Percentiles rank a stretch among this genome's conserved stretches.
Evolutionary conservation across 2,329 filamentous ascomycete species (phyloP).

Genomic region (Exophiala sideris): DNA sequence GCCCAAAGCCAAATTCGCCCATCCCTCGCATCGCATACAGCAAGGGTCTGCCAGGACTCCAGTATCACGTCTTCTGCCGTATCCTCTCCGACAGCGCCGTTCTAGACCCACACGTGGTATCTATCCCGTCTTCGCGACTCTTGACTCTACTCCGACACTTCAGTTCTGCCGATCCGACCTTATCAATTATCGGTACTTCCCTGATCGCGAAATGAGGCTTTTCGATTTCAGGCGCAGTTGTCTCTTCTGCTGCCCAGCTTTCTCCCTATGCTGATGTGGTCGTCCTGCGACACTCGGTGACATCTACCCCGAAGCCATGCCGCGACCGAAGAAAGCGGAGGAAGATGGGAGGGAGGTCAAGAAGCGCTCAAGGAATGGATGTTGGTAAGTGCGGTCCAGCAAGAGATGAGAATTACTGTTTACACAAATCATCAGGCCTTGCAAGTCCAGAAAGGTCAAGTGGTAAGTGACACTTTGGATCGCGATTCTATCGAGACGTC

Average conservation of each 20-base stretch:
- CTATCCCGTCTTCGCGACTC: conserved; percentile 1
- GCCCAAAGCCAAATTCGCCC: no score
- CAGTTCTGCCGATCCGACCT: not conserved
- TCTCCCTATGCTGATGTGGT: conserved; percentile 15
- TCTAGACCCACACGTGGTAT: not conserved
- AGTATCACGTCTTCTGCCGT: conserved; percentile 1
- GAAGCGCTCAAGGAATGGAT: conserved; percentile 64
- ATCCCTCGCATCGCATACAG: not conserved
- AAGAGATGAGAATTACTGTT: conserved; percentile 11
- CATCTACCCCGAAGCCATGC: conserved; percentile 46
- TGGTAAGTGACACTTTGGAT: conserved; percentile 48
- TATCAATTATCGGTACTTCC: conserved; percentile 1
- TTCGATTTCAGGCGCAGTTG: not conserved
- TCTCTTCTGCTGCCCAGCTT: not conserved
- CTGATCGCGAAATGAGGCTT: not conserved
- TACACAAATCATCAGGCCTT: conserved; percentile 56
- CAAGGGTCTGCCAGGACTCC: not conserved
- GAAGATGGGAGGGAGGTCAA: conserved; percentile 60
- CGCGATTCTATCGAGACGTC: not conserved
- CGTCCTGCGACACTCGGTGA: conserved; percentile 12
- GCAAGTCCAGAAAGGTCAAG: conserved; percentile 75
- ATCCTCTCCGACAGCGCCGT: not conserved
- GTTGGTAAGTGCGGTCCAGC: conserved; percentile 51
- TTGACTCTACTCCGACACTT: not conserved
- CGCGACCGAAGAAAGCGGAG: conserved; percentile 57